phyloP scores from a whole-genome alignment of 176 grass and related monocot species.

The Eragrostis nindensis region DNA sequence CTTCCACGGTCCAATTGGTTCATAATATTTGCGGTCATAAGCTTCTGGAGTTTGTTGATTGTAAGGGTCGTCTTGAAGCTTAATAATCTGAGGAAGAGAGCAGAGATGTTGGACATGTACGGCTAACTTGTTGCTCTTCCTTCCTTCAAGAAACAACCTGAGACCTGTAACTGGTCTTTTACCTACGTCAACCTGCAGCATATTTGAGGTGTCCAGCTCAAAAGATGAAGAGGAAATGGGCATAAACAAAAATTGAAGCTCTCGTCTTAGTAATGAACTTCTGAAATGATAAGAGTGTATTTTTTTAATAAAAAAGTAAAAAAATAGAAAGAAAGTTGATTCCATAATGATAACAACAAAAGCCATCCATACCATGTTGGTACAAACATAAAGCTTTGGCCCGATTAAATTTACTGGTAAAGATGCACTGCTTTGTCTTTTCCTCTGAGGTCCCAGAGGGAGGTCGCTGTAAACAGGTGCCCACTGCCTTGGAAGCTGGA shows the following conservation, averaged over 20 bases:
- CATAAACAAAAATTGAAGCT: slow-evolving; percentile 3
- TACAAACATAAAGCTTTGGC: slow-evolving; percentile 90
- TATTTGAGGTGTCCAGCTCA: slow-evolving; percentile 24
- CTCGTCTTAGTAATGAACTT: not conserved
- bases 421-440: slow-evolving; percentile 75
- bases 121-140: slow-evolving; percentile 89
- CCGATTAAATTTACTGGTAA: slow-evolving; percentile 91
- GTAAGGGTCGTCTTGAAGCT: slow-evolving; percentile 65
- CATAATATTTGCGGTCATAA: slow-evolving; percentile 74
- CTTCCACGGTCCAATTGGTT: slow-evolving; percentile 83
- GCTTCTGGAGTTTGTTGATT: slow-evolving; percentile 49
- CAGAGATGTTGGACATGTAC: slow-evolving; percentile 94
- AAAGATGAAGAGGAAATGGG: not conserved
- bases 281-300: not conserved
- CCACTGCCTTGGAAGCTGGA: slow-evolving; percentile 97
- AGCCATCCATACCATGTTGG: slow-evolving; percentile 74
- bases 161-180: slow-evolving; percentile 84
- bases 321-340: not conserved
- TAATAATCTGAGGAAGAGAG: slow-evolving; percentile 85
- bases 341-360: too few relatives aligned
- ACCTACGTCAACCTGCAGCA: slow-evolving; percentile 81
- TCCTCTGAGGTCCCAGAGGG: slow-evolving; percentile 88
- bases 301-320: not conserved
- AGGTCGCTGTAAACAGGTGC: slow-evolving; percentile 93
- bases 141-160: slow-evolving; percentile 89